Percentiles rank a stretch among this genome's conserved stretches.
phyloP scores from a whole-genome alignment of 495 filamentous ascomycete species.

The Penicillium salamii region DNA sequence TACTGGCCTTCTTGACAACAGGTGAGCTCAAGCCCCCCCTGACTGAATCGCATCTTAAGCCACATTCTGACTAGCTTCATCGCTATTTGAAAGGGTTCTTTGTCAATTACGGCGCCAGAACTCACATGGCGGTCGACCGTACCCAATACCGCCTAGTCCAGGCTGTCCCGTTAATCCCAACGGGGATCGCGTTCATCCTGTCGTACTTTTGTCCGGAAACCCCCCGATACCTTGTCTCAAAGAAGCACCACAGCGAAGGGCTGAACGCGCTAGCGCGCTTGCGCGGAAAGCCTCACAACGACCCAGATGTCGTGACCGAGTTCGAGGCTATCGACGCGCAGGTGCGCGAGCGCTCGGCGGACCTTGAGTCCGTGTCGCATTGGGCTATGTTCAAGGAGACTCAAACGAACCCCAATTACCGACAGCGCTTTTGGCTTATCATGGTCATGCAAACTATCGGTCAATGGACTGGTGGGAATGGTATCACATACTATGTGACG shows the following conservation, averaged over 20 bases:
- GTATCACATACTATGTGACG: conserved; percentile 47
- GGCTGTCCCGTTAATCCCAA: conserved; percentile 40
- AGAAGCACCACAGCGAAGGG: conserved; percentile 31
- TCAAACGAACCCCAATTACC: conserved; percentile 38
- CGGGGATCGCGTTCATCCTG: conserved; percentile 34
- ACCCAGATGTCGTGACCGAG: conserved; percentile 31
- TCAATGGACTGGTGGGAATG: conserved; percentile 49
- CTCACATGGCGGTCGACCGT: conserved; percentile 38
- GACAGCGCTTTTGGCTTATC: conserved; percentile 46
- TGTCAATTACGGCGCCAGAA: conserved; percentile 43
- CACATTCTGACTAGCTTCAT: not conserved
- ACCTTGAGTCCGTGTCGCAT: conserved; percentile 31
- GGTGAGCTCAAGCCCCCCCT: conserved; percentile 24
- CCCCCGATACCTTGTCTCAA: conserved; percentile 41
- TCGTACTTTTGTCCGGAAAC: conserved; percentile 41
- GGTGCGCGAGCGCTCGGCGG: conserved; percentile 24
- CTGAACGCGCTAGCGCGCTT: conserved; percentile 38
- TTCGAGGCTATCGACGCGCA: conserved; percentile 36
- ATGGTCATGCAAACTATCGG: conserved; percentile 45
- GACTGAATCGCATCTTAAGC: not conserved
- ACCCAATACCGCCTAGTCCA: conserved; percentile 46
- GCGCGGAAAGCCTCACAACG: conserved; percentile 29
- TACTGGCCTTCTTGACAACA: conserved; percentile 35
- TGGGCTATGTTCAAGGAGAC: conserved; percentile 44
- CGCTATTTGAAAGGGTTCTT: conserved; percentile 39